Evolutionary conservation across 2,329 filamentous ascomycete species (phyloP).

Genomic region (Decorospora gaudefroyi): DNA sequence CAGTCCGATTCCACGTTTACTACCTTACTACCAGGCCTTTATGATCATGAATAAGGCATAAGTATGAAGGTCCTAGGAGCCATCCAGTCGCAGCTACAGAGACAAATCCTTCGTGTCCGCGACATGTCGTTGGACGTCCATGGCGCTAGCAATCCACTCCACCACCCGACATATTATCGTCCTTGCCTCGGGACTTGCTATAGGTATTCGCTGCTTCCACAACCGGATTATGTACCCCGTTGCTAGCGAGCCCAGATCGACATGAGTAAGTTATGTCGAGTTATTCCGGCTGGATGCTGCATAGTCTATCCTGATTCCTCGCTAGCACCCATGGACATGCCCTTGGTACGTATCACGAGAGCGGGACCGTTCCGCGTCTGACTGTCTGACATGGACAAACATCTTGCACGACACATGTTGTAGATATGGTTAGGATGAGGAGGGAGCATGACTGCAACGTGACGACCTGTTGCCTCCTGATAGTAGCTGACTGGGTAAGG

Average conservation of each 20-base stretch:
- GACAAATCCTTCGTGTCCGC: constrained; percentile 76
- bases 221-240: constrained; percentile 29
- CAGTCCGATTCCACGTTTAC: neutral
- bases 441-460: neutral
- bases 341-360: constrained; percentile 3
- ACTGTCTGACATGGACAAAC: neutral
- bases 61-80: too few relatives aligned
- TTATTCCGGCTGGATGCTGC: constrained; percentile 4
- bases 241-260: constrained; percentile 8
- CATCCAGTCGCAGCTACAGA: neutral
- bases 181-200: constrained; percentile 23
- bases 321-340: too few relatives aligned
- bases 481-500: constrained; percentile 13
- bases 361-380: constrained; percentile 4
- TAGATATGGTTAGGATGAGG: constrained; percentile 1
- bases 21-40: neutral
- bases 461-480: constrained; percentile 8
- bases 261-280: constrained; percentile 3
- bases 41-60: too few relatives aligned
- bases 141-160: constrained; percentile 79
- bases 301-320: too few relatives aligned
- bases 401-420: neutral
- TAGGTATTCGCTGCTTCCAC: constrained; percentile 27
- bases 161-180: constrained; percentile 51
- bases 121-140: too few relatives aligned